Base-by-base conservation (phyloP, 2,329 filamentous ascomycete genomes). In the Celoporthe dispersa region DNA sequence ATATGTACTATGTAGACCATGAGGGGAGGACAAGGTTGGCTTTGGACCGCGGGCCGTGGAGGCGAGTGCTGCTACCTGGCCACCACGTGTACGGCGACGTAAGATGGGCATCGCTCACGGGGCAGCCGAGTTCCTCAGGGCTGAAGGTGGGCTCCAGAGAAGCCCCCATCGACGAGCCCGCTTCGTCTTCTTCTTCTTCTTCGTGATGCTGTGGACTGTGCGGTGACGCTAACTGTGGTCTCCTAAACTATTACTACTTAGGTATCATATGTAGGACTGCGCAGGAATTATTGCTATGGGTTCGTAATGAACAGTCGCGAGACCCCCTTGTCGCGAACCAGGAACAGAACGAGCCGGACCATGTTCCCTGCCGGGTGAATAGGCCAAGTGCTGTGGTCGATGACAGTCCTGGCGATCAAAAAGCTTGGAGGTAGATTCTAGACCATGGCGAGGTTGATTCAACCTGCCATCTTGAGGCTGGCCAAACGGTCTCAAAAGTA, bases 401-500 rank as follows among this genome's bases (percentile, higher is more conserved):
- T 39, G 37, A 55, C 14, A 25, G 19, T 8, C 6, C 44, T 12
- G 25, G 11, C 7, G 51, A 11, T 11, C 51, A 31, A 12, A 16
- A 31, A 28, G n/a, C 51, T 28, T 28, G n/a, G 9, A 7, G 3
- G 12, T 8, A 48, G 22, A 44, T 48, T 55, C n/a, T 28, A 55
- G 12, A 55, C 51, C 51, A 25, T 7, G 4, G 51, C 25, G n/a
- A 55, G 25, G 5, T 55, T 7, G 8, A 3, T 22, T 31, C 16
- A 25, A 55, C 51, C 51, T 55, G 51, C 51, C 51, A 12, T 55
- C 51, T 55, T 55, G 51, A 55, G 51, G 51, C 25, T 31, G 51
- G 25, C 31, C 51, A 31, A 28, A 25, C 6, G 11, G n/a, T 55
- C 11, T n/a, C 51, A 14, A 14, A 53, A 11, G n/a, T 28, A 1